Percentiles rank a stretch among this genome's conserved stretches.
phyloP scores from a whole-genome alignment of 2,329 filamentous ascomycete species.

The Penicillium sp. region DNA sequence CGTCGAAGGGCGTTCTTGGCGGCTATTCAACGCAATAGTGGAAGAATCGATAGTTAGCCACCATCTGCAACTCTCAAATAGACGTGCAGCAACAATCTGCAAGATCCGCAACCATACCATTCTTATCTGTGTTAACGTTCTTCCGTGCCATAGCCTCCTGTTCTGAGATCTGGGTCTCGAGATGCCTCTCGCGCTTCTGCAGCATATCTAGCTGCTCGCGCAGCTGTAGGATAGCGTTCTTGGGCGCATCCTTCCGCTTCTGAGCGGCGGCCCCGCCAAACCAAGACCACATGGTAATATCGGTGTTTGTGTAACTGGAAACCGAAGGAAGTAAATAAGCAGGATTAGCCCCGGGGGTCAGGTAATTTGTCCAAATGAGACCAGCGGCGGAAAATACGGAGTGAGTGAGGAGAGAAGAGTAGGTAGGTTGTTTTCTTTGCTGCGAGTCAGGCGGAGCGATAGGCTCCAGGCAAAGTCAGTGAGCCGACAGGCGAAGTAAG shows the following conservation, averaged over 20 bases:
- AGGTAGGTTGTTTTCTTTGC: conserved; percentile 13
- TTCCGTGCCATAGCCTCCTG: conserved; percentile 87
- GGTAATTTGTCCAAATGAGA: background rate
- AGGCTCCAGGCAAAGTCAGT: conserved; percentile 16
- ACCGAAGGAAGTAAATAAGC: background rate
- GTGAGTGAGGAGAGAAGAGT: conserved; percentile 9
- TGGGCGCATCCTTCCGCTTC: conserved; percentile 89
- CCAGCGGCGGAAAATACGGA: conserved; percentile 9
- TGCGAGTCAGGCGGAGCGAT: conserved; percentile 22
- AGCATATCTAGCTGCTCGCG: conserved; percentile 94
- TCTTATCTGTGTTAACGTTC: conserved; percentile 86
- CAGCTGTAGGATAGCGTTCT: conserved; percentile 90
- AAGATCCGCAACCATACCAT: conserved; percentile 61
- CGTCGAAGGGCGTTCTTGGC: conserved; percentile 86
- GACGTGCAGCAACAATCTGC: background rate
- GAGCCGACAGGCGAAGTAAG: background rate
- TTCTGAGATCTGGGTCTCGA: conserved; percentile 89
- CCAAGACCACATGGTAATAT: conserved; percentile 70
- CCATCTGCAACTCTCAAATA: background rate
- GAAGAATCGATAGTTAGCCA: conserved; percentile 1
- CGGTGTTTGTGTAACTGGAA: background rate
- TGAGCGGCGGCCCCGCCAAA: conserved; percentile 81
- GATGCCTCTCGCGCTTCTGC: conserved; percentile 89
- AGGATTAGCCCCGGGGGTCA: background rate
- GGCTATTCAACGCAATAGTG: conserved; percentile 53